A percentile compares a stretch with the other conserved stretches of the same genome.
These are phyloP conservation scores for Alternaria sp. DNA, from an alignment of 2,329 filamentous ascomycete species.

Conservation along the genomic window DNA sequence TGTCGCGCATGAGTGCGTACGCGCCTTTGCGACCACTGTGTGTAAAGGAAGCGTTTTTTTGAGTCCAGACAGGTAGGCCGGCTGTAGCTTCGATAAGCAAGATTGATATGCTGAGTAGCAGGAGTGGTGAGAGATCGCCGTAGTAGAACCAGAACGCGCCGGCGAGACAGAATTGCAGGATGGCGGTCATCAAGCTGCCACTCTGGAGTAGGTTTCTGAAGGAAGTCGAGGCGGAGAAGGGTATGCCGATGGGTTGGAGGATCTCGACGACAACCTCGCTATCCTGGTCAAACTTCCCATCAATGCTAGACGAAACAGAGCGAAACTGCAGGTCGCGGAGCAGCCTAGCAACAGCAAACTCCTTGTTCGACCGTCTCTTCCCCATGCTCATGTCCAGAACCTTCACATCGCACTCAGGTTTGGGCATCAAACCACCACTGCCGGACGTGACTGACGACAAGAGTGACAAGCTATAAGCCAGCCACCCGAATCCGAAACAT, in stretches of 20 bases:
- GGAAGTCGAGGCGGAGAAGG: neutral
- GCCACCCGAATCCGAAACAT: neutral
- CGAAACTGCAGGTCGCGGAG: neutral
- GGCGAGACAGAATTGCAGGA: neutral
- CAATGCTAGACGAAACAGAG: neutral
- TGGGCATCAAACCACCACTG: neutral
- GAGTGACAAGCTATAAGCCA: neutral
- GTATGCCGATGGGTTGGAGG: neutral
- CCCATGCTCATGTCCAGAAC: neutral
- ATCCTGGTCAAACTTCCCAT: neutral
- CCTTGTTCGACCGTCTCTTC: neutral
- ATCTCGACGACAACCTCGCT: neutral
- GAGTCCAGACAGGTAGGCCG: neutral
- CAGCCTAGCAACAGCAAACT: neutral
- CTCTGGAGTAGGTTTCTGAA: neutral
- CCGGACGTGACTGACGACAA: neutral
- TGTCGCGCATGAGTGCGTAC: neutral
- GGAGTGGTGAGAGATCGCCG: neutral
- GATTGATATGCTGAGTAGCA: neutral
- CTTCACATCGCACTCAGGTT: neutral
- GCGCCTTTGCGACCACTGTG: rapidly evolving
- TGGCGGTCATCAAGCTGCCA: neutral
- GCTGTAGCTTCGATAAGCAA: neutral
- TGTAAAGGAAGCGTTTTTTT: neutral
- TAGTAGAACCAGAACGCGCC: neutral